These are phyloP conservation scores for Aspergillus niger DNA, from an alignment of 2,329 filamentous ascomycete genomes.

Conservation along the genomic window DNA sequence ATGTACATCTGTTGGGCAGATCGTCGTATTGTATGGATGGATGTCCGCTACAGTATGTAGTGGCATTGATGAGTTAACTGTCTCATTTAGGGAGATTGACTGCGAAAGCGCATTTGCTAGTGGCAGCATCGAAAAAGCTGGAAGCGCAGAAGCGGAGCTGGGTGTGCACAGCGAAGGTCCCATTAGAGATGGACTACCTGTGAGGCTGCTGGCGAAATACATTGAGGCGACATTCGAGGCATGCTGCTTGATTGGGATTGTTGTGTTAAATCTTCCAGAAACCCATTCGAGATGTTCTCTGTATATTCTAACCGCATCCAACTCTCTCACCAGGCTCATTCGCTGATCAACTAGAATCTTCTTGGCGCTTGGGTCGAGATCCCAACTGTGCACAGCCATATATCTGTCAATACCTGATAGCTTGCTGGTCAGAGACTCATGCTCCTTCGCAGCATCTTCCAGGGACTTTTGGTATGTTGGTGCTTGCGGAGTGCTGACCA, in stretches of 20 bases:
- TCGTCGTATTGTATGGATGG: not conserved
- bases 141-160: not conserved
- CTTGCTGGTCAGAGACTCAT: constrained; percentile 34
- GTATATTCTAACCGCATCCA: constrained; percentile 39
- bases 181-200: not conserved
- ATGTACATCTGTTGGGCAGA: not conserved
- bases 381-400: constrained; percentile 42
- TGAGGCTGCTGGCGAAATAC: not conserved
- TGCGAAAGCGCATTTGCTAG: not conserved
- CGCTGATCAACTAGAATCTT: constrained; percentile 39
- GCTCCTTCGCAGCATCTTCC: constrained; percentile 33
- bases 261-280: constrained; percentile 17
- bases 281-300: constrained; percentile 38
- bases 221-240: not conserved
- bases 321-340: constrained; percentile 38
- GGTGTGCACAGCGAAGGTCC: constrained; percentile 1
- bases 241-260: constrained; percentile 5
- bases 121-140: not conserved
- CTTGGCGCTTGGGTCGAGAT: constrained; percentile 38
- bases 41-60: not conserved
- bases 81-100: not conserved
- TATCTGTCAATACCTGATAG: constrained; percentile 42
- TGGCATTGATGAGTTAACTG: not conserved
- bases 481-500: constrained; percentile 16
- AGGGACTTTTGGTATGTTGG: constrained; percentile 25